Evolutionary conservation across 176 grass and related monocot genomes (phyloP).

Genomic region (Secale cereale): DNA sequence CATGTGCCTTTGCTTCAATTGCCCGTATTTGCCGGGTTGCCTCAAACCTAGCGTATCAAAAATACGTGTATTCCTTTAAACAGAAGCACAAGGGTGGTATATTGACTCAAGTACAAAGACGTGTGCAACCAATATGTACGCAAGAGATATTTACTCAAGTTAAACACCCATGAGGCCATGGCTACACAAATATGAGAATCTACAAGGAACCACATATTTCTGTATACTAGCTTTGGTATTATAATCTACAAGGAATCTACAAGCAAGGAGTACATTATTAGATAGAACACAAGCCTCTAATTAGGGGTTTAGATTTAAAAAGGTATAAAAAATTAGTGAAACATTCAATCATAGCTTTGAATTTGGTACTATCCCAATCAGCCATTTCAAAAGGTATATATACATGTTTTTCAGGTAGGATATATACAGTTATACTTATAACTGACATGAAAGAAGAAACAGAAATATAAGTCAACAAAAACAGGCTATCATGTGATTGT

Average conservation of each 20-base stretch:
- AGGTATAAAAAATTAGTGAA: neutral
- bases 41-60: constrained; percentile 55
- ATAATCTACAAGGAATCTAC: too few relatives aligned
- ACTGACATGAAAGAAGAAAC: neutral
- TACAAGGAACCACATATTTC: neutral
- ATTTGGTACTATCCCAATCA: neutral
- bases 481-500: neutral
- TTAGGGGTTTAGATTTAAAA: neutral
- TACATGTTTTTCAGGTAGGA: neutral
- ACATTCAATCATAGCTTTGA: neutral
- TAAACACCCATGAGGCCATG: neutral
- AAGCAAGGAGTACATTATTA: too few relatives aligned
- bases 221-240: neutral
- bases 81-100: neutral
- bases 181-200: neutral
- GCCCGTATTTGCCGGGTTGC: constrained; percentile 73
- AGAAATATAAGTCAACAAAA: neutral
- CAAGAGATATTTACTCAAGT: neutral
- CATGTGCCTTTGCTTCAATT: constrained; percentile 59
- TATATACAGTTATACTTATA: neutral
- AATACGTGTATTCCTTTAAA: neutral
- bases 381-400: neutral
- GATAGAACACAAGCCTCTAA: neutral
- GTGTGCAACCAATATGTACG: neutral
- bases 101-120: neutral